These are phyloP conservation scores for Pistacia vera DNA, from an alignment of 345 rosid genomes.

Conservation along the genomic window DNA sequence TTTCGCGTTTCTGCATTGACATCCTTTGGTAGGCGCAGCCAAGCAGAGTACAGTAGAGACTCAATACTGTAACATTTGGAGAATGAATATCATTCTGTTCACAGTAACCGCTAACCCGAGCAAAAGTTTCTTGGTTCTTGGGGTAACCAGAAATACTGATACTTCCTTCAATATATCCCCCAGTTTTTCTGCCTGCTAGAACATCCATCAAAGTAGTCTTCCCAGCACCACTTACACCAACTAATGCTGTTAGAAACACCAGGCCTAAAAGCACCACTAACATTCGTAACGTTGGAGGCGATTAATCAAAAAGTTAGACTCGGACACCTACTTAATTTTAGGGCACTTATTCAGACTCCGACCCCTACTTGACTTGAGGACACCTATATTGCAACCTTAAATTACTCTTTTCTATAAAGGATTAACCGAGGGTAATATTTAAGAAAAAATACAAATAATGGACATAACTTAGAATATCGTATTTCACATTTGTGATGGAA, in stretches of 20 bases:
- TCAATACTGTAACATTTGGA: slow-evolving; percentile 73
- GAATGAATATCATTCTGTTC: slow-evolving; percentile 88
- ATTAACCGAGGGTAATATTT: too few species aligned
- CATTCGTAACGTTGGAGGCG: slow-evolving; percentile 59
- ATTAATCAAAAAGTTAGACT: neutral
- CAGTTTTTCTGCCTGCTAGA: slow-evolving; percentile 69
- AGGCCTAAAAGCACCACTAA: slow-evolving; percentile 82
- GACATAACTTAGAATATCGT: too few species aligned
- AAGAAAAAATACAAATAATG: too few species aligned
- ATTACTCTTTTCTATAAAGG: too few species aligned
- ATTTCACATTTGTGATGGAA: too few species aligned
- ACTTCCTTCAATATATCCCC: slow-evolving; percentile 70
- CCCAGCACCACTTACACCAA: slow-evolving; percentile 90
- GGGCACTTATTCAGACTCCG: too few species aligned
- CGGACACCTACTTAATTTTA: too few species aligned
- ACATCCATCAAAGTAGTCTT: slow-evolving; percentile 91
- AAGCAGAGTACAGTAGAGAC: slow-evolving; percentile 73
- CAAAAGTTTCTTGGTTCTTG: slow-evolving; percentile 77
- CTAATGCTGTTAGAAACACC: slow-evolving; percentile 74
- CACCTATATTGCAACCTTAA: too few species aligned
- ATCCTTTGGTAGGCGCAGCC: slow-evolving; percentile 68
- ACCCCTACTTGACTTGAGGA: too few species aligned
- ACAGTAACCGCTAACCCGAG: slow-evolving; percentile 76
- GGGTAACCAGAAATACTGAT: slow-evolving; percentile 74
- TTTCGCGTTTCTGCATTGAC: slow-evolving; percentile 38